Percentiles rank a stretch among this genome's conserved stretches.
Conservation (phyloP, 2,329 filamentous ascomycete species). For the Venturia effusa region DNA sequence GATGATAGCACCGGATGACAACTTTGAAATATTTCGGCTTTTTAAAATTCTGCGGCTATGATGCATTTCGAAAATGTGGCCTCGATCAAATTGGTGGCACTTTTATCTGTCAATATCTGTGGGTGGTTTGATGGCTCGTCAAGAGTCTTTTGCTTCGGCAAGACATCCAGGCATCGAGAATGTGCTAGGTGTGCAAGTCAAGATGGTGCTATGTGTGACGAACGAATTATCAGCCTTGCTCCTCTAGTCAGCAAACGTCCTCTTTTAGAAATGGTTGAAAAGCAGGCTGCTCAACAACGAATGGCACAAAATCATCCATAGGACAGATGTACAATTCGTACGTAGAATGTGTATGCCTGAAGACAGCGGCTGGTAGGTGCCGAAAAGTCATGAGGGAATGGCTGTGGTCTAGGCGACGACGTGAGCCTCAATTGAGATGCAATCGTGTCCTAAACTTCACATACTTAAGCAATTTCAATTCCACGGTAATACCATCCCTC, state of each 20-base stretch:
- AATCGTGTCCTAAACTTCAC: neutral
- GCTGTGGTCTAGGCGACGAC: neutral
- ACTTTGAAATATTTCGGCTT: neutral
- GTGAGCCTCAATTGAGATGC: neutral
- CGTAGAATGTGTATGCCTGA: neutral
- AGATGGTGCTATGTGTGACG: neutral
- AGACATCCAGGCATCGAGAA: neutral
- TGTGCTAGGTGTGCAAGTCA: neutral
- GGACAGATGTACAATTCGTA: neutral
- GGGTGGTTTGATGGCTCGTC: neutral
- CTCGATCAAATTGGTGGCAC: neutral
- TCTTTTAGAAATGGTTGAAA: neutral
- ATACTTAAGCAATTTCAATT: neutral
- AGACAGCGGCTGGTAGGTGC: neutral
- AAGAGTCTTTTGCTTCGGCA: neutral
- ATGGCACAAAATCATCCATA: neutral
- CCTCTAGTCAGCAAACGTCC: neutral
- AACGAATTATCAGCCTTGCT: neutral
- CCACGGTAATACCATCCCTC: neutral
- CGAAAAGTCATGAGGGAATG: neutral
- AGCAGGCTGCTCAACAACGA: neutral
- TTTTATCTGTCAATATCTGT: neutral
- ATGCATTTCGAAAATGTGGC: neutral
- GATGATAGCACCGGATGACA: neutral
- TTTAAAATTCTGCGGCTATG: neutral